Conservation (phyloP, 108 stramenopile species). For the Fragilaria radians region DNA sequence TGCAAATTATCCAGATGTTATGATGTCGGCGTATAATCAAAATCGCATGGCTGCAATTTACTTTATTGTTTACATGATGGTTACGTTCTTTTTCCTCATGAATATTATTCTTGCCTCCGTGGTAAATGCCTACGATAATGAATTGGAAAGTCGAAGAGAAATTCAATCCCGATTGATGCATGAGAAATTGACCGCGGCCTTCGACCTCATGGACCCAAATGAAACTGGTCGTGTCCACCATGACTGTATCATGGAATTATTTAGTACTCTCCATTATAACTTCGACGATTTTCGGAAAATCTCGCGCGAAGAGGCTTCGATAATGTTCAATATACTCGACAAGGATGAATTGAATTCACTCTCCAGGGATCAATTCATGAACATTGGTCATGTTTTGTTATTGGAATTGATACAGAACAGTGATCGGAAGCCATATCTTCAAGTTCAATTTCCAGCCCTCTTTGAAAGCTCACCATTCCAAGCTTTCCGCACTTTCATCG, state of each 20-base stretch:
- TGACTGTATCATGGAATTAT: constrained; percentile 57
- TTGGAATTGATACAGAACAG: constrained; percentile 35
- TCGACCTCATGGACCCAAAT: constrained; percentile 40
- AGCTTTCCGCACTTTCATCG: not conserved
- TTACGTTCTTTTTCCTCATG: constrained; percentile 75
- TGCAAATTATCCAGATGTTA: constrained; percentile 79
- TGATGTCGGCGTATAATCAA: constrained; percentile 74
- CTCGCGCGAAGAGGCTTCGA: constrained; percentile 7
- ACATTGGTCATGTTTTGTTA: constrained; percentile 50
- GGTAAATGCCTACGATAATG: constrained; percentile 54
- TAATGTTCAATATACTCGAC: constrained; percentile 28
- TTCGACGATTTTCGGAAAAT: constrained; percentile 51
- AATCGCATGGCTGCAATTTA: constrained; percentile 51
- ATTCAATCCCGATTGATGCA: constrained; percentile 16
- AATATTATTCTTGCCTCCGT: constrained; percentile 65
- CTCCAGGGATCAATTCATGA: constrained; percentile 45
- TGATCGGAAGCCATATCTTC: constrained; percentile 32
- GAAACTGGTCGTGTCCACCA: constrained; percentile 27
- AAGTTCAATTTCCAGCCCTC: constrained; percentile 34
- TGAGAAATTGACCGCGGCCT: constrained; percentile 45
- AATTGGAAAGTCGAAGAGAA: constrained; percentile 22
- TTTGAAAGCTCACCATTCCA: constrained; percentile 32
- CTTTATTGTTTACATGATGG: constrained; percentile 65
- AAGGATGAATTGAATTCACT: constrained; percentile 47
- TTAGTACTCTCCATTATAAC: constrained; percentile 64